A percentile compares a stretch with the other conserved stretches of the same genome.
phyloP scores from a whole-genome alignment of 371 early-diverging fungal species.

The Mortierella sp. region DNA sequence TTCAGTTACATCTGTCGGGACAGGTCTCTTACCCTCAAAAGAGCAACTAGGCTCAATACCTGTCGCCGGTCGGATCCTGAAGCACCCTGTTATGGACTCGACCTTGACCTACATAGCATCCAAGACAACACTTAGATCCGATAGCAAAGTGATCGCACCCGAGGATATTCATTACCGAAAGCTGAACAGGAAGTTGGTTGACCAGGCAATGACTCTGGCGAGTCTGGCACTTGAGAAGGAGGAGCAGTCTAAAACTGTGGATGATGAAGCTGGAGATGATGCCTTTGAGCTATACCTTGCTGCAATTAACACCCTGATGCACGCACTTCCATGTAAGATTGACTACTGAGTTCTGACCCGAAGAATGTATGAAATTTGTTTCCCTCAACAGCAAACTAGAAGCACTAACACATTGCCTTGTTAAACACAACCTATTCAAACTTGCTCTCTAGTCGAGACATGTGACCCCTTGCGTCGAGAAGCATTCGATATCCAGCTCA shows the following conservation, averaged over 20 bases:
- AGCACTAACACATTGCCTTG: no score
- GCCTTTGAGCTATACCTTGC: constrained; percentile 65
- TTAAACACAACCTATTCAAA: no score
- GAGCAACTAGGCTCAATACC: constrained; percentile 50
- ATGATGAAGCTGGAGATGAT: constrained; percentile 58
- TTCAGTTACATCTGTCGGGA: constrained; percentile 45
- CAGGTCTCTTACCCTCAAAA: constrained; percentile 46
- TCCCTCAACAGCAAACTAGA: no score
- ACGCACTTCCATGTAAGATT: constrained; percentile 64
- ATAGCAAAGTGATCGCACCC: constrained; percentile 23
- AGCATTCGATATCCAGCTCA: constrained; percentile 54
- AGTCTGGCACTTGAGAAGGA: constrained; percentile 59
- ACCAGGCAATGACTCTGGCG: constrained; percentile 58
- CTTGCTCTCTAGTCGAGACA: constrained; percentile 56
- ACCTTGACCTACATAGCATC: constrained; percentile 51
- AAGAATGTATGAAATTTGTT: background rate
- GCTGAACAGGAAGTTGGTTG: constrained; percentile 56
- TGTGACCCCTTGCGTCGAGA: constrained; percentile 55
- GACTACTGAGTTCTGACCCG: background rate
- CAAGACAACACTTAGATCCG: constrained; percentile 17
- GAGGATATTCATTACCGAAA: constrained; percentile 41
- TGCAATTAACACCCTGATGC: constrained; percentile 58
- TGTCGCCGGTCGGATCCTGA: constrained; percentile 51
- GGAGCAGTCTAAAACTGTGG: constrained; percentile 42
- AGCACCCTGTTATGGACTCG: constrained; percentile 54